These are phyloP conservation scores for Trichoderma afroharzianum DNA, from an alignment of 2,329 filamentous ascomycete species.

Conservation along the genomic window DNA sequence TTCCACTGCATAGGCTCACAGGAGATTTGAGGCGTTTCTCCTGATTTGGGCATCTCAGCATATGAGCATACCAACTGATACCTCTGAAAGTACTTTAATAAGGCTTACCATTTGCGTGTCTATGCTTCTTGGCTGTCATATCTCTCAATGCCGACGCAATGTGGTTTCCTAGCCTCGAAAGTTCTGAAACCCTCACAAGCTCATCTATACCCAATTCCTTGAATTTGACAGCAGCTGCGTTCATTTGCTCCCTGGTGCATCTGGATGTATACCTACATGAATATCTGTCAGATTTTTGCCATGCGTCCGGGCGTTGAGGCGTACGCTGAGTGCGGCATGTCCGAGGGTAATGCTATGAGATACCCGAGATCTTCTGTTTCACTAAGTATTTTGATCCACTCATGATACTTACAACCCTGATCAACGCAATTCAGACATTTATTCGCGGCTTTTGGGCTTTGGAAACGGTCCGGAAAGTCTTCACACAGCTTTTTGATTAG, in stretches of 20 bases:
- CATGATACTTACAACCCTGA: neutral
- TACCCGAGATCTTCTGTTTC: neutral
- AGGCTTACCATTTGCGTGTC: neutral
- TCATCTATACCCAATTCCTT: neutral
- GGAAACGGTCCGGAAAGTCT: neutral
- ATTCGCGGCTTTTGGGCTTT: neutral
- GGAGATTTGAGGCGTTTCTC: neutral
- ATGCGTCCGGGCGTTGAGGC: neutral
- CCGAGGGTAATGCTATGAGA: neutral
- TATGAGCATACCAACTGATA: neutral
- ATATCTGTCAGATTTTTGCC: neutral
- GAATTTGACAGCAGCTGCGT: neutral
- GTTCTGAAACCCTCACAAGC: neutral
- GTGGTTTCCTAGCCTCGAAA: neutral
- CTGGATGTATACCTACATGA: neutral
- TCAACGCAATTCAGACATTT: neutral
- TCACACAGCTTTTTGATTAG: neutral
- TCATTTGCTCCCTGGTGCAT: neutral
- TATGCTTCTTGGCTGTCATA: neutral
- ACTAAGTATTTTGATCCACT: neutral
- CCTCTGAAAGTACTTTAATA: neutral
- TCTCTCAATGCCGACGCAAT: neutral
- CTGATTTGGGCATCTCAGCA: neutral
- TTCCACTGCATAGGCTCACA: neutral
- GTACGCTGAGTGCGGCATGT: neutral